phyloP scores from a whole-genome alignment of 345 rosid species.

The Eucalyptus caleyi region DNA sequence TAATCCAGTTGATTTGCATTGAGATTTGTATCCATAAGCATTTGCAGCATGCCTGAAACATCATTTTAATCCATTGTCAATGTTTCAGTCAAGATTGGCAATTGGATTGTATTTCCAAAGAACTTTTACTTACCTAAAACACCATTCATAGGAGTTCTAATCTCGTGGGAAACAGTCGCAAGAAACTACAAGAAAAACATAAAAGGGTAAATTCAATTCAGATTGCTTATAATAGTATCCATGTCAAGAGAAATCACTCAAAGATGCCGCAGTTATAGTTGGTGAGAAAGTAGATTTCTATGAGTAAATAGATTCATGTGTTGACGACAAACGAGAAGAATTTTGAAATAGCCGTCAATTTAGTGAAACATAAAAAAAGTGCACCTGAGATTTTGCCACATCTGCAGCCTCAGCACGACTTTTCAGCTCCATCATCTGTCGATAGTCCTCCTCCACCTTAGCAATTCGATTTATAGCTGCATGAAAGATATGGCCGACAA shows the following conservation, averaged over 20 bases:
- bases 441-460: constrained; percentile 68
- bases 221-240: neutral
- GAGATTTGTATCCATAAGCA: constrained; percentile 89
- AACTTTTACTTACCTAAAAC: constrained; percentile 40
- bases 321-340: neutral
- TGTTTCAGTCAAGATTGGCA: neutral
- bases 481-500: constrained; percentile 62
- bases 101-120: neutral
- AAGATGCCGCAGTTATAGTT: neutral
- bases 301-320: neutral
- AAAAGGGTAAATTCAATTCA: neutral
- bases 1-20: constrained; percentile 65
- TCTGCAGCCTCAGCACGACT: constrained; percentile 98
- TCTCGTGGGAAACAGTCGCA: constrained; percentile 98
- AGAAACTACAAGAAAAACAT: constrained; percentile 43
- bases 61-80: neutral
- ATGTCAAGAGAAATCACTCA: neutral
- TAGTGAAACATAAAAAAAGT: neutral
- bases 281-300: neutral
- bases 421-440: constrained; percentile 69
- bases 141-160: constrained; percentile 95
- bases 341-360: neutral
- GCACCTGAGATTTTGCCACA: constrained; percentile 93
- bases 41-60: constrained; percentile 76
- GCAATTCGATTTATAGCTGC: constrained; percentile 68